Conservation (phyloP, 2,329 filamentous ascomycete genomes). For the Lachnellula suecica region DNA sequence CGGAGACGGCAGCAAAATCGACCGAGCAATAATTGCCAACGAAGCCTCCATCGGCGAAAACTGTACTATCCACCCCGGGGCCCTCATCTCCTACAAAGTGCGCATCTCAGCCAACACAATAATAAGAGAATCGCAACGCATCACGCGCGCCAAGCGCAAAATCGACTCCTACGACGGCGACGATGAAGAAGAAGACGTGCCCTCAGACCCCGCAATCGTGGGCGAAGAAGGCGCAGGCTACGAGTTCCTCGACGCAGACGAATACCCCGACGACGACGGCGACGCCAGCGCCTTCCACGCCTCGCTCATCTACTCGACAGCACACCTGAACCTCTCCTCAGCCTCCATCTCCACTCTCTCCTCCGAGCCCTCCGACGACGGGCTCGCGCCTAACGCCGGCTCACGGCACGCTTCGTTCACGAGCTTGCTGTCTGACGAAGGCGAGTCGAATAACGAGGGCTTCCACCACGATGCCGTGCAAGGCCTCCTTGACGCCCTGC, state of each 20-base stretch:
- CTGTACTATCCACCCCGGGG: constrained; percentile 68
- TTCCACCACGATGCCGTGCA: constrained; percentile 88
- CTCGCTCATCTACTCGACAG: constrained; percentile 35
- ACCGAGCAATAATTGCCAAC: constrained; percentile 74
- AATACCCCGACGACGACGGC: constrained; percentile 59
- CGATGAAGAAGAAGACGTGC: constrained; percentile 30
- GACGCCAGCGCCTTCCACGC: constrained; percentile 54
- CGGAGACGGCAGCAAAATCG: constrained; percentile 70
- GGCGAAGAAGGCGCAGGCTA: constrained; percentile 60
- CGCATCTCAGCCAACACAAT: constrained; percentile 62
- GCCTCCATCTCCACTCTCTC: constrained; percentile 66
- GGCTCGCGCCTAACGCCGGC: constrained; percentile 37
- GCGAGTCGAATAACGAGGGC: constrained; percentile 49
- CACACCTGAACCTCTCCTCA: constrained; percentile 38
- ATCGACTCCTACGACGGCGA: constrained; percentile 40
- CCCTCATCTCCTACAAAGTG: constrained; percentile 78
- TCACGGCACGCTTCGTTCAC: constrained; percentile 71
- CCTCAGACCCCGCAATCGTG: constrained; percentile 52
- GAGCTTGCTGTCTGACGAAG: constrained; percentile 68
- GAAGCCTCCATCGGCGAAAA: constrained; percentile 69
- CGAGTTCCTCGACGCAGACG: constrained; percentile 61
- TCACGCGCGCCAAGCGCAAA: constrained; percentile 40
- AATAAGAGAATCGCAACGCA: constrained; percentile 36
- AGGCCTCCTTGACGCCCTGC: constrained; percentile 83
- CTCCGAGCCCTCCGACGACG: constrained; percentile 47